These are phyloP conservation scores for Erythrophleum ivorense DNA, from an alignment of 331 rosid species.

Conservation along the genomic window DNA sequence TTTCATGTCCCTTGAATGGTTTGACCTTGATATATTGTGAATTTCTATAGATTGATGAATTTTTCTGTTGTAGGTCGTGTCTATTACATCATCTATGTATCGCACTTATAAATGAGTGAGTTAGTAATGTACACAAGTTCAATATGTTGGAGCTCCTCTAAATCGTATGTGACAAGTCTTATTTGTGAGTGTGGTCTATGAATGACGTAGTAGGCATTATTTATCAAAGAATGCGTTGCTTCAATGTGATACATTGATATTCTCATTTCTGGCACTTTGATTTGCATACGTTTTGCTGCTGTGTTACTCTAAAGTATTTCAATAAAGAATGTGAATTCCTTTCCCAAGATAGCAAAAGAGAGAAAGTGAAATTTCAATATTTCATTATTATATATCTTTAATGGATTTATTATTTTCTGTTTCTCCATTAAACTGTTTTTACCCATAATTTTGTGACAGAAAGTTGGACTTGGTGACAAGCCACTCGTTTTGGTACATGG, in stretches of 20 bases:
- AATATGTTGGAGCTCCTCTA: neutral
- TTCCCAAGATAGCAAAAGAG: neutral
- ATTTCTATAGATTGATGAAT: too few relatives aligned
- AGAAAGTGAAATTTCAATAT: neutral
- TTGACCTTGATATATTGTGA: too few relatives aligned
- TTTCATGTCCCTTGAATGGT: too few relatives aligned
- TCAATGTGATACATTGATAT: neutral
- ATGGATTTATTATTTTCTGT: neutral
- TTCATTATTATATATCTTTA: neutral
- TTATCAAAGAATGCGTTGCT: neutral
- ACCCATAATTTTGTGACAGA: neutral
- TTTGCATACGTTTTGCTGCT: neutral
- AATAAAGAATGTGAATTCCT: neutral
- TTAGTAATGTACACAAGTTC: too few relatives aligned
- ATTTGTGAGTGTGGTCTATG: too few relatives aligned
- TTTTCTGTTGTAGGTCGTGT: too few relatives aligned
- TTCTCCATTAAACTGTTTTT: neutral
- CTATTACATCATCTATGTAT: too few relatives aligned
- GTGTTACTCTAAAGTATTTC: neutral
- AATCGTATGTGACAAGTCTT: too few relatives aligned
- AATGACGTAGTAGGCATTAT: too few relatives aligned
- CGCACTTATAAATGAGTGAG: too few relatives aligned
- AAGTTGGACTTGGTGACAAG: slow-evolving; percentile 6
- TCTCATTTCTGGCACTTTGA: neutral
- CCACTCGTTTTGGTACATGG: neutral